Evolutionary conservation across 192 early-diverging fungal genomes (phyloP).

Genomic region (Powellomyces hirtus): DNA sequence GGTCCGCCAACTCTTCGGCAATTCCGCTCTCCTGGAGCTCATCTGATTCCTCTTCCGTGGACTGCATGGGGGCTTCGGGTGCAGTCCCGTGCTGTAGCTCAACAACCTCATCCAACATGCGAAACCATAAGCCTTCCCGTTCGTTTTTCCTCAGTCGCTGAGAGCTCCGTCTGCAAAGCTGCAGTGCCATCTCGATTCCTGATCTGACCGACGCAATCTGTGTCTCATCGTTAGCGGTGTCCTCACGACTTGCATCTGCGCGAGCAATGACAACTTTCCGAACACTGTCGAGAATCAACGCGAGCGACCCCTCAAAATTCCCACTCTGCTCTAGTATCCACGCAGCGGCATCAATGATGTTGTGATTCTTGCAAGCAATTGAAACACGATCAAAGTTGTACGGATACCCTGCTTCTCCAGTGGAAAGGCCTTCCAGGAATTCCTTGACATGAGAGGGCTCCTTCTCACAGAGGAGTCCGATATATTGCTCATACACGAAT

Average conservation of each 20-base stretch:
- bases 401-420: conserved; percentile 21
- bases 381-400: conserved; percentile 39
- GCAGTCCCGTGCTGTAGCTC: conserved; percentile 22
- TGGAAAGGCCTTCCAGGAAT: conserved; percentile 23
- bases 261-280: background rate
- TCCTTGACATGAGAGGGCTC: conserved; percentile 25
- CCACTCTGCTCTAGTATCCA: conserved; percentile 45
- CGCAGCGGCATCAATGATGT: conserved; percentile 27
- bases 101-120: conserved; percentile 32
- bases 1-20: background rate
- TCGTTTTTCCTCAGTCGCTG: conserved; percentile 20
- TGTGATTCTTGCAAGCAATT: conserved; percentile 20
- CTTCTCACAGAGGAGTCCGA: conserved; percentile 28
- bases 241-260: background rate
- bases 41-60: background rate
- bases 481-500: conserved; percentile 31
- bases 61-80: background rate
- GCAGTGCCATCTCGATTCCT: conserved; percentile 20
- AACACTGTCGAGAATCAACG: conserved; percentile 20
- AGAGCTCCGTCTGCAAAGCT: conserved; percentile 28
- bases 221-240: background rate
- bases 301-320: conserved; percentile 30
- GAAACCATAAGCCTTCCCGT: conserved; percentile 37
- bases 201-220: background rate
- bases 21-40: background rate